Evolutionary conservation across 2,329 filamentous ascomycete species (phyloP), one percentile per base, ranked within the genome.

Genomic region (Sarocladiaceae sp.): DNA sequence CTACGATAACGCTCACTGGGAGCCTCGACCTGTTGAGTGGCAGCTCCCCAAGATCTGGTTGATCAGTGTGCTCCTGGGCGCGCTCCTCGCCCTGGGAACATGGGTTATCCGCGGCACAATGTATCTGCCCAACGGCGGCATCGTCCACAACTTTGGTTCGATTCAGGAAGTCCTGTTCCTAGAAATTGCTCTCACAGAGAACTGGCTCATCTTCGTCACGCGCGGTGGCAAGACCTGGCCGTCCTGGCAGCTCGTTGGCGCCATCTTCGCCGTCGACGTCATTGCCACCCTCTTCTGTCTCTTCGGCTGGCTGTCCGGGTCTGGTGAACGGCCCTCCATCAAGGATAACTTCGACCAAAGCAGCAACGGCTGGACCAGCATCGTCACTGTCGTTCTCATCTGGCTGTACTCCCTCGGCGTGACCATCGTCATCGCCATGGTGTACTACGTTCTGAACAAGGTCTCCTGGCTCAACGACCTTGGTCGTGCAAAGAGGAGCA

Each of bases 21-120:
- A 88, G 59, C 73, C 73, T 48, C 80, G 83, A 31, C 84, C 84
- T 12, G 84, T 88, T 56, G 83, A 88, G 64, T 88, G 84, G 84
- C 84, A 88, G 67, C 63, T 88, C 51, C 83, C 83, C 51, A 88
- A 88, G 74, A 88, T 88, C 60, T 88, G 83, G 84, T 74, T 88
- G 53, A 86, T 88, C 57, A 82, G 77, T 50, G 70, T 84, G 52
- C 68, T 84, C 48, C 76, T 88, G 42, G 84, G 84, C 63, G 52
- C 77, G 26, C 66, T 87, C 34, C 80, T 88, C 33, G 83, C 84
- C 45, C 59, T 76, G 34, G 83, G 71, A 48, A 88, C 84, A 55
- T 88, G 84, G 84, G 70, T 88, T 58, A 68, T 87, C 51, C 83
- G 83, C 57, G 84, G 78, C 43, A 75, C 83, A 40, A 67, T 88